Conservation (phyloP, 2,329 filamentous ascomycete species). For the Pseudopithomyces maydicus region DNA sequence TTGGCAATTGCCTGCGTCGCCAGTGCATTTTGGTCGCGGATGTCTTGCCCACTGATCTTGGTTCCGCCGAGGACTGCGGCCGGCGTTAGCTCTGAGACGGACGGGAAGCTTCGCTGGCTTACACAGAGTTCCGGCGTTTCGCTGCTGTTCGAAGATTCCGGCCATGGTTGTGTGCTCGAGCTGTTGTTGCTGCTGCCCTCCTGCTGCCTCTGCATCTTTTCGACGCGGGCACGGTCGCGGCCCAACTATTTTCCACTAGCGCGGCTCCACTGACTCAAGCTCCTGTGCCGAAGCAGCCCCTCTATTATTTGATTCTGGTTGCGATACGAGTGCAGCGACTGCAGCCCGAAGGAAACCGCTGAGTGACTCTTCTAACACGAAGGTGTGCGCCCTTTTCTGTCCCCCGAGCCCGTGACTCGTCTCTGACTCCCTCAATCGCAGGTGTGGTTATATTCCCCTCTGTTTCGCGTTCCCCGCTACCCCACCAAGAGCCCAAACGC, state of each 20-base stretch:
- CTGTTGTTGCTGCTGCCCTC: conserved; percentile 31
- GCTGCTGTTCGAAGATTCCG: conserved; percentile 92
- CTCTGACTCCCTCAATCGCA: conserved; percentile 29
- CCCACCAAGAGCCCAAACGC: conserved; percentile 30
- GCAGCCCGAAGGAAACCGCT: conserved; percentile 19
- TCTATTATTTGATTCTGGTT: conserved; percentile 25
- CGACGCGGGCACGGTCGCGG: conserved; percentile 28
- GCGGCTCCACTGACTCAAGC: conserved; percentile 25
- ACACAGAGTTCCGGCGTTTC: conserved; percentile 90
- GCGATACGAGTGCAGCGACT: conserved; percentile 15
- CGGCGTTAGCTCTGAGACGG: conserved; percentile 27
- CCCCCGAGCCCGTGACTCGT: conserved; percentile 4
- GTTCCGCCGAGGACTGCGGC: conserved; percentile 81
- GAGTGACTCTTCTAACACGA: conserved; percentile 19
- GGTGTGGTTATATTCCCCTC: conserved; percentile 18
- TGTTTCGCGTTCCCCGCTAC: conserved; percentile 36
- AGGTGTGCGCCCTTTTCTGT: conserved; percentile 14
- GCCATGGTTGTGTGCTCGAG: conserved; percentile 66
- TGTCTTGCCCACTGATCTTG: conserved; percentile 96
- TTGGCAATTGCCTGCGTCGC: conserved; percentile 97
- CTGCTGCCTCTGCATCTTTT: conserved; percentile 37
- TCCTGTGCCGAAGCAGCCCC: conserved; percentile 17
- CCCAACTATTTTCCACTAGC: conserved; percentile 6
- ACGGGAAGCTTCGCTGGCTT: conserved; percentile 39
- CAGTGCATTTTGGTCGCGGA: conserved; percentile 95